phyloP scores from a whole-genome alignment of 805 yeast genomes.

The Saccharomyces jurei region DNA sequence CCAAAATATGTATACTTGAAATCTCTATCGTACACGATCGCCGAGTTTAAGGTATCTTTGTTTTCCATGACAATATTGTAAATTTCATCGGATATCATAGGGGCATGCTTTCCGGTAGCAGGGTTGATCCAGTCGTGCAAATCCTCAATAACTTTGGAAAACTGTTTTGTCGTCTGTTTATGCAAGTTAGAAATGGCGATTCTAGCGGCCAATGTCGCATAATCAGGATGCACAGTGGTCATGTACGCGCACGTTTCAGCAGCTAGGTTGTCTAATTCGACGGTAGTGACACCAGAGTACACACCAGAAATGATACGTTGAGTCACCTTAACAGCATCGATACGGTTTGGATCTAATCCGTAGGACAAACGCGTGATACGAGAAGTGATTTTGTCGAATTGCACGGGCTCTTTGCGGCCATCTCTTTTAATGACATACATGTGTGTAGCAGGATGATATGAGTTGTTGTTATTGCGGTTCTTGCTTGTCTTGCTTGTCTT shows the following conservation, averaged over 20 bases:
- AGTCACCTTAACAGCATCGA: slow-evolving; percentile 92
- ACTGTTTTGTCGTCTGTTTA: slow-evolving; percentile 85
- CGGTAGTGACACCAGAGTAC: slow-evolving; percentile 92
- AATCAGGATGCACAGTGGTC: slow-evolving; percentile 98
- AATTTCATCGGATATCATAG: slow-evolving; percentile 65
- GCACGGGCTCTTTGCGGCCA: slow-evolving; percentile 90
- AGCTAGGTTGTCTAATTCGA: slow-evolving; percentile 74
- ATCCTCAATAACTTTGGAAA: slow-evolving; percentile 66
- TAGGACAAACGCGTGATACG: slow-evolving; percentile 88
- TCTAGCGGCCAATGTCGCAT: slow-evolving; percentile 90
- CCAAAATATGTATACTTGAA: slow-evolving; percentile 77
- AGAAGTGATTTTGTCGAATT: slow-evolving; percentile 94
- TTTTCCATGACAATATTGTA: slow-evolving; percentile 55
- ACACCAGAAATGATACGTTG: slow-evolving; percentile 94
- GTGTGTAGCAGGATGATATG: background rate
- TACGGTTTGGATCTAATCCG: slow-evolving; percentile 84
- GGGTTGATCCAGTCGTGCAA: slow-evolving; percentile 77
- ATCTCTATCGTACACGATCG: slow-evolving; percentile 74
- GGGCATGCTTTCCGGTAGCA: slow-evolving; percentile 56
- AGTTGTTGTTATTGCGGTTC: background rate
- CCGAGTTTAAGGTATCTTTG: slow-evolving; percentile 58
- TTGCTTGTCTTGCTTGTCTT: background rate
- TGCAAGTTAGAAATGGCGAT: slow-evolving; percentile 90
- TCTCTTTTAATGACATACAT: slow-evolving; percentile 89
- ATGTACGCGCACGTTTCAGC: slow-evolving; percentile 97